Evolutionary conservation across 768 basidiomycete genomes (phyloP).

Genomic region (Multifurca ochricompacta): DNA sequence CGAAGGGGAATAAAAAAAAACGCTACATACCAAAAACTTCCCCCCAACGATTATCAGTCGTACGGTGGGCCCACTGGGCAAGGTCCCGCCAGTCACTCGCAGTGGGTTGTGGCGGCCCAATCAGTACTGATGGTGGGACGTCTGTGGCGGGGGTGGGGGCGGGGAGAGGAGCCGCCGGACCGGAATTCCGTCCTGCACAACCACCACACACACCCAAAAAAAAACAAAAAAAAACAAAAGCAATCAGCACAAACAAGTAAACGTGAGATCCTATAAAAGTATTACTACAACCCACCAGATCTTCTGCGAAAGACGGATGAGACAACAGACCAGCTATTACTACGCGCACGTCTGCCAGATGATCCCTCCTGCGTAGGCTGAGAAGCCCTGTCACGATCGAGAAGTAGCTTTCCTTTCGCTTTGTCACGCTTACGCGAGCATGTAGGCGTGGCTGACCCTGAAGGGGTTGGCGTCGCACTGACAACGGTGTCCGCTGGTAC

Average conservation of each 20-base stretch:
- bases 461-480: not conserved
- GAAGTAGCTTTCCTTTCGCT: not conserved
- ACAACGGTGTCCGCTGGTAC: conserved; percentile 10
- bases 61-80: conserved; percentile 46
- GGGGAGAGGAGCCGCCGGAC: not conserved
- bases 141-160: not conserved
- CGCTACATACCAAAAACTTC: conserved; percentile 26
- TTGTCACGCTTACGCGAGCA: conserved; percentile 9
- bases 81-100: conserved; percentile 46
- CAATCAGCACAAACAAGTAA: too few species aligned
- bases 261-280: too few species aligned
- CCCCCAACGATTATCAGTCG: conserved; percentile 26
- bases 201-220: too few species aligned
- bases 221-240: too few species aligned
- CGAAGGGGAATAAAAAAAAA: too few species aligned
- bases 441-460: not conserved
- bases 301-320: conserved; percentile 10
- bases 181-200: conserved; percentile 8
- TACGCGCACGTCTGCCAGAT: not conserved
- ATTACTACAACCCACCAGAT: too few species aligned
- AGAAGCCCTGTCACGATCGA: not conserved
- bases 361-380: conserved; percentile 7
- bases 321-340: conserved; percentile 13
- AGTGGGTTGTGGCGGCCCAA: conserved; percentile 21
- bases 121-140: too few species aligned